Evolutionary conservation across 352 stramenopile genomes (phyloP).

Genomic region (Globisporangium cystogenes): DNA sequence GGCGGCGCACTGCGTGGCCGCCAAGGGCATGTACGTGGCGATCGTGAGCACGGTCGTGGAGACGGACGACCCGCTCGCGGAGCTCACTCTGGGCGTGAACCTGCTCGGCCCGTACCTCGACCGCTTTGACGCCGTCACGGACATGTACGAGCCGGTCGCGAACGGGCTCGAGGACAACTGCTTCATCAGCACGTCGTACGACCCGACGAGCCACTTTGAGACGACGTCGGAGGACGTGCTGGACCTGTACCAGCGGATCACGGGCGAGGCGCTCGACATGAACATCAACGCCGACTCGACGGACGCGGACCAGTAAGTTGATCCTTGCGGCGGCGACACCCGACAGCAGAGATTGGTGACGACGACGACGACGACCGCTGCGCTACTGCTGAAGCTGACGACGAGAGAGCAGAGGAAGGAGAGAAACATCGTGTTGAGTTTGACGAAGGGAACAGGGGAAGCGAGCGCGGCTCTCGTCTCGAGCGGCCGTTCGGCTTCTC

Average conservation of each 20-base stretch:
- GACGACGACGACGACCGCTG: too few species aligned
- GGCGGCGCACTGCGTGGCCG: slow-evolving; percentile 92
- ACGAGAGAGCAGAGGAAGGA: too few species aligned
- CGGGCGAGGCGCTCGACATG: slow-evolving; percentile 97
- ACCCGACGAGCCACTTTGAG: slow-evolving; percentile 96
- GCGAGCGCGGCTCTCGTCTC: too few species aligned
- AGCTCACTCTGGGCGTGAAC: slow-evolving; percentile 94
- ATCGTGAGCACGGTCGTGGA: slow-evolving; percentile 98
- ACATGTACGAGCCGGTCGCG: slow-evolving; percentile 92
- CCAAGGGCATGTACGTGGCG: slow-evolving; percentile 97
- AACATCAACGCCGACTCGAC: slow-evolving; percentile 96
- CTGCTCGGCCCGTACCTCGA: slow-evolving; percentile 96
- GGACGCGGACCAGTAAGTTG: slow-evolving; percentile 89
- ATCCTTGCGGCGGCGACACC: too few species aligned
- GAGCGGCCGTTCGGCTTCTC: too few species aligned
- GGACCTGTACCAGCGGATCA: slow-evolving; percentile 97
- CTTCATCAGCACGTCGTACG: slow-evolving; percentile 96
- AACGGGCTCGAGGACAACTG: slow-evolving; percentile 94
- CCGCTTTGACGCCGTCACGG: slow-evolving; percentile 95
- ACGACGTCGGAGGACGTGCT: slow-evolving; percentile 96
- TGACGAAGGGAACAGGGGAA: too few species aligned
- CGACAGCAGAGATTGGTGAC: too few species aligned
- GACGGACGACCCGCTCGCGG: slow-evolving; percentile 92
- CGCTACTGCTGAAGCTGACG: too few species aligned
- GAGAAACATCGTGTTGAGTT: too few species aligned